Evolutionary conservation across 192 early-diverging fungal species (phyloP), one percentile per base, ranked within the genome.

Genomic region (Backusella tarrabulga): DNA sequence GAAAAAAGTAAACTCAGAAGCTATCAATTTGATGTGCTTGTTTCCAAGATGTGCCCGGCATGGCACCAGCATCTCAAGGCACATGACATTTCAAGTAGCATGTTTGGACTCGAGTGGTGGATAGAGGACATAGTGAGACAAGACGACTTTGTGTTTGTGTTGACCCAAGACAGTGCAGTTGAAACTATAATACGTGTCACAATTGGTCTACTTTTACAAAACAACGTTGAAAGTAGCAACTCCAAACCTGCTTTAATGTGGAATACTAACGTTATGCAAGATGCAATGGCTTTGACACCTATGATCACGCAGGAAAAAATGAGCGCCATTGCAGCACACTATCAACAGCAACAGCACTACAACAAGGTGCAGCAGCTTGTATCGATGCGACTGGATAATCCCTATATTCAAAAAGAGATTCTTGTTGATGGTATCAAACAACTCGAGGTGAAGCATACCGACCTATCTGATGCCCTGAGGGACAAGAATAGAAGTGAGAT

Each of bases 11-110:
- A 98, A 73, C 81, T 97, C 76, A 83, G 75, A 12, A 84, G 92
- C 21, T 90, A 86, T 34, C 85, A 94, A 46, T 95, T 98, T 78
- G 96, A 97, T 82, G 85, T 89, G 3, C 79, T 95, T 6, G 56
- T 63, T 63, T 63, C 56, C 23, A 63, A 63, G 56, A 63, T 63
- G 56, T 63, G 56, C 21, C 56, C 56, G 26, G 56, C 23, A 63
- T 63, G 56, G 56, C 23, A 63, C 2, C 23, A 63, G 11, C 12
- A 63, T 29, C 9, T 63, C 56, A 23, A 63, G 12, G 26, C 56
- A 26, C 56, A 63, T 63, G 26, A 63, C 56, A 26, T 63, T 11
- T 63, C 56, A 26, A 63, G 23, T 3, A 63, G 23, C 56, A 63
- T 63, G 56, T 63, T 63, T 29, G 56, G 56, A 63, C 26, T 63